Percentiles rank a stretch among this genome's conserved stretches.
These are phyloP conservation scores for Scheffersomyces coipomensis DNA, from an alignment of 805 yeast species.

Conservation along the genomic window DNA sequence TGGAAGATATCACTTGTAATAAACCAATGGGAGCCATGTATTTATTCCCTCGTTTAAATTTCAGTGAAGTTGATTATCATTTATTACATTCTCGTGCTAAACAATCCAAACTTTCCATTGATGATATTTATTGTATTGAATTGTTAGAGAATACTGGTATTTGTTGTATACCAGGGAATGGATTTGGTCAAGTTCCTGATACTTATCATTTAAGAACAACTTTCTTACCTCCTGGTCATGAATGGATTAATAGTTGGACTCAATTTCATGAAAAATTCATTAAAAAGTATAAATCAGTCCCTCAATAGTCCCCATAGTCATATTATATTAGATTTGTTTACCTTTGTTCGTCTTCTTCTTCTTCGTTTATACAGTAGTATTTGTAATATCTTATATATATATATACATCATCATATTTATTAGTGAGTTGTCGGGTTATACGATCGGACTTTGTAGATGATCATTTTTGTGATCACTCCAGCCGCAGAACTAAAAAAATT, in stretches of 20 bases:
- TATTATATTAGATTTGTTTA: no score
- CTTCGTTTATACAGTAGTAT: no score
- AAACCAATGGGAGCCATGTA: slow-evolving; percentile 98
- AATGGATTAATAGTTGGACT: slow-evolving; percentile 80
- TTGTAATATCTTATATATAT: no score
- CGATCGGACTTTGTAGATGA: no score
- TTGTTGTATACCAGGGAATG: slow-evolving; percentile 96
- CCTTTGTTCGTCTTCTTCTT: no score
- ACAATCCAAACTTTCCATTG: slow-evolving; percentile 58
- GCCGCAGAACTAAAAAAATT: no score
- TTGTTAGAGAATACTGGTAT: slow-evolving; percentile 87
- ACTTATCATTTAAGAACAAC: slow-evolving; percentile 95
- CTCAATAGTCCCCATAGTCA: no score
- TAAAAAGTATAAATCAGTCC: slow-evolving; percentile 41
- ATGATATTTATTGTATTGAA: slow-evolving; percentile 85
- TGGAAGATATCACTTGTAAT: slow-evolving; percentile 85
- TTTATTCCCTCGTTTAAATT: slow-evolving; percentile 75
- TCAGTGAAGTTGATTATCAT: slow-evolving; percentile 47
- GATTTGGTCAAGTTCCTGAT: slow-evolving; percentile 90
- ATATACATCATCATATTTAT: no score
- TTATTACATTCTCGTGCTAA: slow-evolving; percentile 64
- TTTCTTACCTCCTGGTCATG: slow-evolving; percentile 91
- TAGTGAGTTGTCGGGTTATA: no score
- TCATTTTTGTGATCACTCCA: no score
- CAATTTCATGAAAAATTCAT: slow-evolving; percentile 76